Conservation (phyloP, 2,329 filamentous ascomycete species). For the Botrytis squamosa region DNA sequence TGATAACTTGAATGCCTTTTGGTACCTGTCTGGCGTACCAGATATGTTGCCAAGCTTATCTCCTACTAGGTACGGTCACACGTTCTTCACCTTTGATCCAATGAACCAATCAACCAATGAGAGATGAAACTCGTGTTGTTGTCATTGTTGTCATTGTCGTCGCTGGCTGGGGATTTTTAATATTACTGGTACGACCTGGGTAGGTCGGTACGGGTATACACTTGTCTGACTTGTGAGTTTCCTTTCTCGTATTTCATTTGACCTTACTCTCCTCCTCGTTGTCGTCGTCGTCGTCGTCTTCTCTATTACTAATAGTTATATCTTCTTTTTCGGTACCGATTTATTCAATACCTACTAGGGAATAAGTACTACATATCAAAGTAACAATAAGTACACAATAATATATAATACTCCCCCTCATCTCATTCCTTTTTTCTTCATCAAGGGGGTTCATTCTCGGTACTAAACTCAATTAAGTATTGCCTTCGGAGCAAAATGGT, state of each 20-base stretch:
- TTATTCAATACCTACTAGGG: neutral
- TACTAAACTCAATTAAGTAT: neutral
- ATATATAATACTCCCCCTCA: neutral
- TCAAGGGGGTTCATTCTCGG: neutral
- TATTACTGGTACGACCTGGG: neutral
- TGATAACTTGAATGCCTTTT: neutral
- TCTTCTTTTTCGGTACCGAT: neutral
- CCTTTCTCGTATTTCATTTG: neutral
- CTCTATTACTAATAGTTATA: neutral
- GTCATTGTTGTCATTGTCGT: neutral
- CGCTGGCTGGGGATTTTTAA: neutral
- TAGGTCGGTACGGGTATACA: no score
- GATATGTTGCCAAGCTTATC: neutral
- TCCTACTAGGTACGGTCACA: neutral
- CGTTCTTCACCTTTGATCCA: neutral
- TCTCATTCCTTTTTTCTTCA: neutral
- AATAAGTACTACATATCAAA: no score
- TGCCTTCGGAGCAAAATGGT: neutral
- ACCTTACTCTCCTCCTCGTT: neutral
- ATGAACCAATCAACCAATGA: neutral
- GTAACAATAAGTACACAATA: neutral
- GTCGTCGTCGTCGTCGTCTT: no score
- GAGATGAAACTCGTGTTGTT: neutral
- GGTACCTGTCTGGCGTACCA: neutral
- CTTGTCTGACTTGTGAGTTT: no score